Percentiles rank a stretch among this genome's conserved stretches.
Evolutionary conservation across 2,329 filamentous ascomycete species (phyloP).

Genomic region (Exutisphaerella laricina): DNA sequence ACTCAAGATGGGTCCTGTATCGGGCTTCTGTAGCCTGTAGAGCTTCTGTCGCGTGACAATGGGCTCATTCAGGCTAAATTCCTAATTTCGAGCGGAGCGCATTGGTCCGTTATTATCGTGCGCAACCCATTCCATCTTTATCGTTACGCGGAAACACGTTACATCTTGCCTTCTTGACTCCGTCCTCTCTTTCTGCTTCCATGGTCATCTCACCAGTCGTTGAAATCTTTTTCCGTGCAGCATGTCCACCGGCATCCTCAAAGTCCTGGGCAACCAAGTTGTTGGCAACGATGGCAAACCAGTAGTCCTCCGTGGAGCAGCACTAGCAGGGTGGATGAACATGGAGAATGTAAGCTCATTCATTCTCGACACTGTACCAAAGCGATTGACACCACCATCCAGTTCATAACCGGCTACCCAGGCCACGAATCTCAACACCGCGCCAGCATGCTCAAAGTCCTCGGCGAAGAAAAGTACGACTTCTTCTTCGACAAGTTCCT

Average conservation of each 20-base stretch:
- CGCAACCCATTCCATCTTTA: too few species aligned
- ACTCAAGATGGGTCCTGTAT: too few species aligned
- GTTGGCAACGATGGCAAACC: constrained; percentile 42
- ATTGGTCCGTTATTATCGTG: too few species aligned
- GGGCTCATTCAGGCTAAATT: too few species aligned
- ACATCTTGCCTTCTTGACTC: too few species aligned
- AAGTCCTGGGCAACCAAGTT: constrained; percentile 40
- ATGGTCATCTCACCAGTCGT: too few species aligned
- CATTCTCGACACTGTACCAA: not conserved
- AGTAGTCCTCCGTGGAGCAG: constrained; percentile 47
- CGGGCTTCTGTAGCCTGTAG: too few species aligned
- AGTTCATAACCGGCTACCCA: constrained; percentile 59
- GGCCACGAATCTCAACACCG: constrained; percentile 55
- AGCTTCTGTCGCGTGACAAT: too few species aligned
- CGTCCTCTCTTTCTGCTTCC: too few species aligned
- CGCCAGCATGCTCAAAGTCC: constrained; percentile 47
- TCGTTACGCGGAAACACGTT: too few species aligned
- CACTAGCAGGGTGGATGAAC: constrained; percentile 44
- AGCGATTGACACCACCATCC: constrained; percentile 33
- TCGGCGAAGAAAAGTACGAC: constrained; percentile 53
- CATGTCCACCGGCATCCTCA: constrained; percentile 13
- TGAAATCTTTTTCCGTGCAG: too few species aligned
- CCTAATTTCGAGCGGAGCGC: too few species aligned
- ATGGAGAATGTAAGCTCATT: constrained; percentile 25
- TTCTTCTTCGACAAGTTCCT: constrained; percentile 57